These are phyloP conservation scores for Arabidopsis arenosa DNA, from an alignment of 345 rosid species.

Conservation along the genomic window DNA sequence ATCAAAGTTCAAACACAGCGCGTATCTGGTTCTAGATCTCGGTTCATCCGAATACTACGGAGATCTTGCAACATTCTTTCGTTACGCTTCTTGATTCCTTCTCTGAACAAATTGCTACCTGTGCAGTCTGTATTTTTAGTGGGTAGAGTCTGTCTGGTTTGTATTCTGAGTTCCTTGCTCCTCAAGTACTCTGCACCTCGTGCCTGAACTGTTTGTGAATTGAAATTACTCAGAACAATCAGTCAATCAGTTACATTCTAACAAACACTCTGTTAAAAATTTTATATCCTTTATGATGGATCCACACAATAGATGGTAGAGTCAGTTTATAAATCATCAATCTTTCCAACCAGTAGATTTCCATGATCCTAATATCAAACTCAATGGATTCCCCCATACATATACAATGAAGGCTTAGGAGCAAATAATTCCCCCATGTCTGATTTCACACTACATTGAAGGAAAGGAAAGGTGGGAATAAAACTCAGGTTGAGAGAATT, in stretches of 20 bases:
- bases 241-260: constrained; percentile 9
- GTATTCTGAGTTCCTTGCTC: constrained; percentile 51
- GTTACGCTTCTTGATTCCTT: constrained; percentile 72
- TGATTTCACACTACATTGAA: not conserved
- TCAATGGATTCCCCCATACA: not conserved
- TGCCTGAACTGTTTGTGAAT: constrained; percentile 61
- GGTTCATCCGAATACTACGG: constrained; percentile 36
- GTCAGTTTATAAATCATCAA: not conserved
- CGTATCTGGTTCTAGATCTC: constrained; percentile 20
- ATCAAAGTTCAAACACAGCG: constrained; percentile 11
- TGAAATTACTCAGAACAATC: constrained; percentile 26
- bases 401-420: not conserved
- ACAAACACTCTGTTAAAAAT: not conserved
- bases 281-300: not conserved
- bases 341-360: not conserved
- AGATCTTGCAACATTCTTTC: constrained; percentile 48
- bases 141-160: constrained; percentile 37
- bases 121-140: constrained; percentile 36
- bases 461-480: not conserved
- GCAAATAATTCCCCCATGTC: not conserved
- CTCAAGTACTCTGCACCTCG: constrained; percentile 69
- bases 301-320: not conserved
- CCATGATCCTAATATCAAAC: not conserved
- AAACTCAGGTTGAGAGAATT: constrained; percentile 8
- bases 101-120: constrained; percentile 65